phyloP scores from a whole-genome alignment of 257 asterid genomes.

The Solanum pennellii region DNA sequence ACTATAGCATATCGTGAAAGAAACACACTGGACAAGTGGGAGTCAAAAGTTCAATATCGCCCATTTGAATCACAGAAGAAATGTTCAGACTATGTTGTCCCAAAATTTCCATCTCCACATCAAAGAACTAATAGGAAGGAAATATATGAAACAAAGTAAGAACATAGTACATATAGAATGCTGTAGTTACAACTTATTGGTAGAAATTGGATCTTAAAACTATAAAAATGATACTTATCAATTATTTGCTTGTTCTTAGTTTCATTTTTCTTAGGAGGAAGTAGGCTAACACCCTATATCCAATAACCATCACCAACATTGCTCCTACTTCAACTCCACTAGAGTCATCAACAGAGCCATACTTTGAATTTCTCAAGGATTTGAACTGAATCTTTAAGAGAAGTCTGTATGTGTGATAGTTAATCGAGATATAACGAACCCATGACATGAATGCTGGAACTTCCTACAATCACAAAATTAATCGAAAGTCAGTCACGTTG shows the following conservation, averaged over 20 bases:
- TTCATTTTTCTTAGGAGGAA: conserved; percentile 23
- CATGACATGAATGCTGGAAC: conserved; percentile 26
- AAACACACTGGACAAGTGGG: background rate
- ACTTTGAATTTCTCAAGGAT: background rate
- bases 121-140: background rate
- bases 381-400: conserved; percentile 29
- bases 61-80: background rate
- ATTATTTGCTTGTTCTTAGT: background rate
- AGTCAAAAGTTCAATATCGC: background rate
- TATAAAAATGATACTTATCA: background rate
- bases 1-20: background rate
- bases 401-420: conserved; percentile 30
- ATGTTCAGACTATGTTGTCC: background rate
- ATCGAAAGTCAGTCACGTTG: background rate
- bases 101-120: background rate
- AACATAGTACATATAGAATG: background rate
- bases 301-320: conserved; percentile 27
- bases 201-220: background rate
- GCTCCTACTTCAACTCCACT: conserved; percentile 32
- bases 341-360: background rate
- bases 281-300: conserved; percentile 28
- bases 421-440: conserved; percentile 28
- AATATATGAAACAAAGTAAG: background rate
- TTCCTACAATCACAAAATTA: conserved; percentile 13
- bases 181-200: background rate